Evolutionary conservation across 257 asterid genomes (phyloP).

Genomic region (Datura wrightii): DNA sequence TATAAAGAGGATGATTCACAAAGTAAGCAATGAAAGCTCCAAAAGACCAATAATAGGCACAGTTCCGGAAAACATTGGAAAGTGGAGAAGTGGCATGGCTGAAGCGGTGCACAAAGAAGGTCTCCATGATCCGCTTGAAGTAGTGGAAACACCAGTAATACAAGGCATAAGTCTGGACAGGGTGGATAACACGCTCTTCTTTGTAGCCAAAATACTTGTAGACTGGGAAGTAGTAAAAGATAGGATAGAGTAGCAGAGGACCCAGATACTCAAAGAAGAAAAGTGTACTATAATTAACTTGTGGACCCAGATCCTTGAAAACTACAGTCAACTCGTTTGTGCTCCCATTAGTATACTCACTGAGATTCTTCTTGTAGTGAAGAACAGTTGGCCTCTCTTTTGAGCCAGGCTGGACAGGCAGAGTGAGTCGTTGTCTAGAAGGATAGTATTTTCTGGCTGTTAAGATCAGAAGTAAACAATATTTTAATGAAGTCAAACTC

Average conservation of each 20-base stretch:
- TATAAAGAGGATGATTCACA: conserved; percentile 89
- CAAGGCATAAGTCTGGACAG: conserved; percentile 88
- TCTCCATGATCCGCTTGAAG: conserved; percentile 88
- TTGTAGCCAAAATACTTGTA: conserved; percentile 74
- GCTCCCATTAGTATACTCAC: conserved; percentile 69
- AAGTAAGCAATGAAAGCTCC: conserved; percentile 86
- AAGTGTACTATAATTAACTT: conserved; percentile 86
- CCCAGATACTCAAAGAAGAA: conserved; percentile 95
- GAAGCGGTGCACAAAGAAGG: conserved; percentile 94
- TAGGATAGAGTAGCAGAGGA: conserved; percentile 81
- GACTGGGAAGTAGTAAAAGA: conserved; percentile 74
- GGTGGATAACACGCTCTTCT: conserved; percentile 69
- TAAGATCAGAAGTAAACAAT: conserved; percentile 25
- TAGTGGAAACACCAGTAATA: conserved; percentile 96
- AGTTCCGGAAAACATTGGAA: conserved; percentile 87
- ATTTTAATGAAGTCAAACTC: conserved; percentile 28
- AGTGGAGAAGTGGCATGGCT: conserved; percentile 99
- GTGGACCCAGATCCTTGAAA: conserved; percentile 96
- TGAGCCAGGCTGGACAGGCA: conserved; percentile 75
- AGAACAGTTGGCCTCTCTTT: conserved; percentile 83
- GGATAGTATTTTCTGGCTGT: conserved; percentile 87
- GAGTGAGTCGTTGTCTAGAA: conserved; percentile 84
- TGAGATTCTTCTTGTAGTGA: conserved; percentile 67
- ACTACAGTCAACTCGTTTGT: conserved; percentile 60
- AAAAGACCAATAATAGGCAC: conserved; percentile 96